phyloP scores from a whole-genome alignment of 768 basidiomycete species.

The Udeniomyces megalosporus region DNA sequence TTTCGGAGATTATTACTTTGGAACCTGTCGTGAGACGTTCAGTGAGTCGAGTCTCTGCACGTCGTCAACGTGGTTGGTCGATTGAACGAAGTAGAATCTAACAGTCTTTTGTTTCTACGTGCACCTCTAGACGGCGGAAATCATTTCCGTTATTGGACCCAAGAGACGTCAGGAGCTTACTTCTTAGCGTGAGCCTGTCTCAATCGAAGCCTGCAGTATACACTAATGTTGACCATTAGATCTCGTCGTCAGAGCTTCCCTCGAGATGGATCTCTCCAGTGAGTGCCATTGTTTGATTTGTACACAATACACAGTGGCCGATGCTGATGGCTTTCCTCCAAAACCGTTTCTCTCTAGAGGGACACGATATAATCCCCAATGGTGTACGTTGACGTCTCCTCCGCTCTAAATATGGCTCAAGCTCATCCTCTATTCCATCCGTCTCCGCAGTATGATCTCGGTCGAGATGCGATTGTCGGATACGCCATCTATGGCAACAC shows the following conservation, averaged over 20 bases:
- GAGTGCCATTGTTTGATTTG: constrained; percentile 17
- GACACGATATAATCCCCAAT: constrained; percentile 36
- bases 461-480: constrained; percentile 70
- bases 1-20: constrained; percentile 63
- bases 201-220: no score
- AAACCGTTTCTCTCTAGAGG: constrained; percentile 46
- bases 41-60: not conserved
- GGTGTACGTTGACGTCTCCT: constrained; percentile 27
- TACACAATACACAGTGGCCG: constrained; percentile 62
- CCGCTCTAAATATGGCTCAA: constrained; percentile 36
- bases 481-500: constrained; percentile 47
- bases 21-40: constrained; percentile 70
- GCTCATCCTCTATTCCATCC: constrained; percentile 40
- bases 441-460: constrained; percentile 43
- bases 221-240: no score
- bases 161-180: constrained; percentile 20
- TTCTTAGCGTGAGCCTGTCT: constrained; percentile 23
- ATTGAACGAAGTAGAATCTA: not conserved
- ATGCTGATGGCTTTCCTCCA: not conserved
- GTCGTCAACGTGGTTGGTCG: not conserved
- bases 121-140: constrained; percentile 50
- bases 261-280: constrained; percentile 39
- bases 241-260: constrained; percentile 20
- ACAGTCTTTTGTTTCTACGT: not conserved
- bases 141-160: constrained; percentile 53